Evolutionary conservation across 1,284 basidiomycete species (phyloP), one percentile per base, ranked within the genome.

Genomic region (Calocybe gambosa): DNA sequence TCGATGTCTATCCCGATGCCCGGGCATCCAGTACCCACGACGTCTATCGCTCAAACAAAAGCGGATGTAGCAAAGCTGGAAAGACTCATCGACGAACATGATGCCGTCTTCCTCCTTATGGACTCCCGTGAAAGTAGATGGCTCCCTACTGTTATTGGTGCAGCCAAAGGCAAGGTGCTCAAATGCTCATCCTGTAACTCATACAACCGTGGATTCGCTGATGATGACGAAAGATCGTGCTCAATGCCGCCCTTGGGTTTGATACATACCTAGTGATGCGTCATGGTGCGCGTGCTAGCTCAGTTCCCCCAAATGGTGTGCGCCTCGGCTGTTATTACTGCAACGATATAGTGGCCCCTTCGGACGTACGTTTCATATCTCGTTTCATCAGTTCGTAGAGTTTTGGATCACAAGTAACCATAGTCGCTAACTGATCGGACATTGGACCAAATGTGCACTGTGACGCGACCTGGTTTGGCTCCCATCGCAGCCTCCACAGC

Each of bases 371-470:
- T 69, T 10, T 29, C 9, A 12, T 43, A 16, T 36, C 35, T 9
- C 8, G 9, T 29, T 9, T 13, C 8, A 5, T 5, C 9, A 2
- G 8, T 9, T 10, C 10, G 10, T 13, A 3, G n/a, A 29, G 39
- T 25, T 45, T 46, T 38, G 26, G 35, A 16, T 43, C 15, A 42
- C 26, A 7, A 23, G 21, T 23, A 23, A 23, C 50, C 5, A 3
- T 10, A 96, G 93, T 94, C 91, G 0, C 71, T 98, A 40, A 89
- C 90, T 0, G 94, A 99, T 60, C 77, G 94, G 28, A 97, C 94
- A 1, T 76, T 99, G 20, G 96, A 99, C 62, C 95, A 99, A 62
- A 98, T 98, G 95, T 99, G 96, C 61, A 99, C 96, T 0, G 96
- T 99, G 10, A 97, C 95, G 0, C 73, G 96, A n/a, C 95, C 96